Conservation (phyloP, 257 asterid genomes). For the Craterostigma plantagineum region DNA sequence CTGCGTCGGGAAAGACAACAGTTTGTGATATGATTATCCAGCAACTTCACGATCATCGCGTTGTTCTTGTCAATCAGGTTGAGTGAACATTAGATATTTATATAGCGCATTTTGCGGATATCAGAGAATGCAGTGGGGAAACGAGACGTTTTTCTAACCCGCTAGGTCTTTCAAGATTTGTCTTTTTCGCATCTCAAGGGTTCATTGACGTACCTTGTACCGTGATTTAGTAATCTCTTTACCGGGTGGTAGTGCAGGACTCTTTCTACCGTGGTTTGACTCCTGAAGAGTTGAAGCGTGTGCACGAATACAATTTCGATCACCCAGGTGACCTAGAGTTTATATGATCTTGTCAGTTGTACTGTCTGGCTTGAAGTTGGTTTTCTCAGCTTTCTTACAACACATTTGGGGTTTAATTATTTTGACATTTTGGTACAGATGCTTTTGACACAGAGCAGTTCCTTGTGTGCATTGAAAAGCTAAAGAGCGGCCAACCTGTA, state of each 20-base stretch:
- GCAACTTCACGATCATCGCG: constrained; percentile 97
- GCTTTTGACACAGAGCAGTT: constrained; percentile 99
- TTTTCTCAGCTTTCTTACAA: neutral
- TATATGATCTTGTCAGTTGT: neutral
- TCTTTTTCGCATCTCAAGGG: too few relatives aligned
- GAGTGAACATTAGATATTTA: too few relatives aligned
- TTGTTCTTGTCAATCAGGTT: constrained; percentile 85
- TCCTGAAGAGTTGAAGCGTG: constrained; percentile 55
- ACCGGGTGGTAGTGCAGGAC: constrained; percentile 32
- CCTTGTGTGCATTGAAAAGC: constrained; percentile 64
- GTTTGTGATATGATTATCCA: constrained; percentile 99
- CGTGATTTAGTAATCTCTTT: neutral
- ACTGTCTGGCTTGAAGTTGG: too few relatives aligned
- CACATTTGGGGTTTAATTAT: constrained; percentile 4
- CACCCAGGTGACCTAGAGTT: constrained; percentile 60
- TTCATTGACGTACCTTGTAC: too few relatives aligned
- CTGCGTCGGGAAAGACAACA: constrained; percentile 95
- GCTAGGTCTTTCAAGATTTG: too few relatives aligned
- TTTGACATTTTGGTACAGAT: constrained; percentile 28
- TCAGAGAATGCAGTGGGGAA: too few relatives aligned
- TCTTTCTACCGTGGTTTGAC: constrained; percentile 94
- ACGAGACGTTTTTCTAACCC: too few relatives aligned
- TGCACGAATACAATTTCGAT: constrained; percentile 86
- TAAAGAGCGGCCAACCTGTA: constrained; percentile 56
- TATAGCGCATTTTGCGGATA: too few relatives aligned